A percentile compares a stretch with the other conserved stretches of the same genome.
phyloP scores from a whole-genome alignment of 1,284 basidiomycete species.

The Irpex sp. region DNA sequence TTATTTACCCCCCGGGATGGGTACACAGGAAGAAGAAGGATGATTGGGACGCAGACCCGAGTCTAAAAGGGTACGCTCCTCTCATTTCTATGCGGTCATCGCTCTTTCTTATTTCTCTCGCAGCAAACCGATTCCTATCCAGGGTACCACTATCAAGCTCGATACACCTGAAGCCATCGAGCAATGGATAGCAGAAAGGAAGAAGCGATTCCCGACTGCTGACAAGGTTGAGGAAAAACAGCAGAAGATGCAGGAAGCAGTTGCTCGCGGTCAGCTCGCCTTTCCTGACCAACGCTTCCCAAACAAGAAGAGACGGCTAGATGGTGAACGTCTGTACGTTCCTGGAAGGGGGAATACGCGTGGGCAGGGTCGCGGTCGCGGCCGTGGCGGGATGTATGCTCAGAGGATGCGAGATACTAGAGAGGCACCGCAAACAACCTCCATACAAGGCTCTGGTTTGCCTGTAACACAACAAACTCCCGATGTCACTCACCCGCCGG shows the following conservation, averaged over 20 bases:
- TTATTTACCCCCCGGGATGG: conserved; percentile 79
- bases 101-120: not conserved
- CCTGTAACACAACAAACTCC: not conserved
- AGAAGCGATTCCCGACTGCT: conserved; percentile 76
- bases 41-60: conserved; percentile 77
- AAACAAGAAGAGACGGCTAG: conserved; percentile 27
- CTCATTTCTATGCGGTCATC: not conserved
- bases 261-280: conserved; percentile 72
- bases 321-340: conserved; percentile 18
- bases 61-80: conserved; percentile 58
- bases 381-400: conserved; percentile 29
- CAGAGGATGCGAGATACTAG: not conserved
- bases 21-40: conserved; percentile 55
- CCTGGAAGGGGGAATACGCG: conserved; percentile 31
- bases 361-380: conserved; percentile 31
- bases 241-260: conserved; percentile 69
- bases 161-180: conserved; percentile 80
- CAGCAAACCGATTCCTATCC: conserved; percentile 73
- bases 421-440: not conserved
- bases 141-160: conserved; percentile 75
- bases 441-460: not conserved
- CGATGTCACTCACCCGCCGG: not conserved
- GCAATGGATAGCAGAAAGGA: conserved; percentile 86
- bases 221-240: conserved; percentile 74
- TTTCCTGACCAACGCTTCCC: conserved; percentile 41